Evolutionary conservation across 2,329 filamentous ascomycete genomes (phyloP).

Genomic region (Fusarium chlamydosporum): DNA sequence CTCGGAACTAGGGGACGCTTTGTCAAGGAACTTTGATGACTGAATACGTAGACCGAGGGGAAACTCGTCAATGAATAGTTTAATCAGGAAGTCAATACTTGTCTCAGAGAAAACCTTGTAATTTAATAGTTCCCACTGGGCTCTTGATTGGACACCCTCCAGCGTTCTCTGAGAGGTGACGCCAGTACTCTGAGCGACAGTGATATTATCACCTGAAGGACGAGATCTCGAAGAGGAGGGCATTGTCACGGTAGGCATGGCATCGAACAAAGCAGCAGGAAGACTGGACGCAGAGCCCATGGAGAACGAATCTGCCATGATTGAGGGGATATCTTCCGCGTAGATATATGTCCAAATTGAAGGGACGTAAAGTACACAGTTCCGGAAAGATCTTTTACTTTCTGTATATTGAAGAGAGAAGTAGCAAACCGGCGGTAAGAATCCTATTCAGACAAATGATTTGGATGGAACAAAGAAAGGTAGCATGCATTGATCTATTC

Average conservation of each 20-base stretch:
- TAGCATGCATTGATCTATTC: neutral
- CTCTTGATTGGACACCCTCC: neutral
- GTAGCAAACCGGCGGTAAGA: neutral
- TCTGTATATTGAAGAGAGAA: neutral
- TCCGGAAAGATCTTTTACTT: too few relatives aligned
- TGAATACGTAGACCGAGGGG: neutral
- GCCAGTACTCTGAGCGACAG: neutral
- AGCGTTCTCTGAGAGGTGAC: too few relatives aligned
- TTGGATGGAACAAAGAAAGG: neutral
- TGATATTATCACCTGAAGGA: neutral
- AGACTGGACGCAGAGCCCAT: neutral
- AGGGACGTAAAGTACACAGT: neutral
- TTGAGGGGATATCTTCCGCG: neutral
- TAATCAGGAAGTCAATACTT: neutral
- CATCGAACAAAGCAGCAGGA: neutral
- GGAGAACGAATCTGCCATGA: rapidly evolving
- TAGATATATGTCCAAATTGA: neutral
- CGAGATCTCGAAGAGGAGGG: neutral
- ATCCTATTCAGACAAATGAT: neutral
- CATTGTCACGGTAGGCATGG: neutral
- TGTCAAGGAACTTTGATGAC: neutral
- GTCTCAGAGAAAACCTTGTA: neutral
- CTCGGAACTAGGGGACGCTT: neutral
- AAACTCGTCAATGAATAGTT: neutral
- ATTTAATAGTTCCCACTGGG: neutral